Evolutionary conservation across 495 filamentous ascomycete genomes (phyloP).

Genomic region (Neurospora discreta): DNA sequence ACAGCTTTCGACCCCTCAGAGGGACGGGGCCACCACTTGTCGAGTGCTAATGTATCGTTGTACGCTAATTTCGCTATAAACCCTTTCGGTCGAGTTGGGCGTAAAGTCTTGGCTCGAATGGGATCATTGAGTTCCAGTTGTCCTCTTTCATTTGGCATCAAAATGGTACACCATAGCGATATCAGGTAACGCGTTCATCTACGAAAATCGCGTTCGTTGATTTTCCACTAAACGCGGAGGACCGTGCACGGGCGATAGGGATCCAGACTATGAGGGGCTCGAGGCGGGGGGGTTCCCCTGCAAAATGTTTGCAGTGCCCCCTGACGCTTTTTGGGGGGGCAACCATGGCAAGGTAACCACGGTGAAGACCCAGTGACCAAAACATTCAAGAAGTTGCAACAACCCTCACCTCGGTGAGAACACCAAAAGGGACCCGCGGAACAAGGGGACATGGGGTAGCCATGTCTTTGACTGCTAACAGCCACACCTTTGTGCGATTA

Average conservation of each 20-base stretch:
- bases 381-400: background rate
- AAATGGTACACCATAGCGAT: background rate
- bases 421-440: background rate
- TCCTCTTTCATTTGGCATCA: background rate
- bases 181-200: background rate
- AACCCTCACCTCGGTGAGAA: background rate
- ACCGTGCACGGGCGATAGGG: background rate
- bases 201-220: background rate
- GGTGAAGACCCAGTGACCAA: background rate
- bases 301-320: background rate
- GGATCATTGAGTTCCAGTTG: background rate
- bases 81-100: background rate
- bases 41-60: background rate
- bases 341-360: background rate
- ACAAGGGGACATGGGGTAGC: background rate
- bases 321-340: background rate
- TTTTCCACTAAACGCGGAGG: background rate
- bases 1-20: constrained; percentile 8
- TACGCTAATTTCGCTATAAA: background rate
- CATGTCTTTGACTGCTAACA: background rate
- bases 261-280: background rate
- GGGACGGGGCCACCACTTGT: background rate
- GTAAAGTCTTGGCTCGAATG: background rate
- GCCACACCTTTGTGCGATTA: background rate
- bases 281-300: background rate